These are phyloP conservation scores for Aspergillus uvarum DNA, from an alignment of 2,329 filamentous ascomycete species.

Conservation along the genomic window DNA sequence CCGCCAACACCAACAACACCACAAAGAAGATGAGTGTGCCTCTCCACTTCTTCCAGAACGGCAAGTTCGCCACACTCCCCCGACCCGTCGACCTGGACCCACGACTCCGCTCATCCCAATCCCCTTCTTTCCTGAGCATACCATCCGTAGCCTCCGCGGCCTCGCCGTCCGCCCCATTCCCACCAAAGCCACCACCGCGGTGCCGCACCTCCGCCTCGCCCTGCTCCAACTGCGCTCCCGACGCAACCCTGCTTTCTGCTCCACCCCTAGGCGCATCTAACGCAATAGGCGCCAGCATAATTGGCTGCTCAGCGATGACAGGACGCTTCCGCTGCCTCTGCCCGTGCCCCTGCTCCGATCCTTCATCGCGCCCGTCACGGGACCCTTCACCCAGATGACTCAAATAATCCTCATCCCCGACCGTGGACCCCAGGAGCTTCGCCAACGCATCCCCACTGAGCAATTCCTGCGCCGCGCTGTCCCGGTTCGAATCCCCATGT, in stretches of 20 bases:
- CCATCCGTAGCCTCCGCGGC: conserved; percentile 42
- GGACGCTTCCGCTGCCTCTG: conserved; percentile 29
- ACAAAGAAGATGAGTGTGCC: conserved; percentile 57
- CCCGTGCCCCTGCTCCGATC: conserved; percentile 20
- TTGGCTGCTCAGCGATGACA: conserved; percentile 23
- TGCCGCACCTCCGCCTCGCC: conserved; percentile 56
- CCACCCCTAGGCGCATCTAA: conserved; percentile 40
- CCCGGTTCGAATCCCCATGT: conserved; percentile 34
- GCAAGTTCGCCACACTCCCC: conserved; percentile 11
- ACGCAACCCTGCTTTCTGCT: conserved; percentile 64
- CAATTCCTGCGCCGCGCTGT: conserved; percentile 43
- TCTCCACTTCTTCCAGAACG: conserved; percentile 44
- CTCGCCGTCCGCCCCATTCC: conserved; percentile 11
- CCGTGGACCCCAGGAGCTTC: conserved; percentile 64
- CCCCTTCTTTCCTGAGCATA: conserved; percentile 50
- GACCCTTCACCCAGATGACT: conserved; percentile 38
- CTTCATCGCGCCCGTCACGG: too few species aligned
- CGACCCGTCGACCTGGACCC: conserved; percentile 19
- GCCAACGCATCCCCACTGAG: conserved; percentile 61
- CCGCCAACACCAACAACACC: conserved; percentile 55
- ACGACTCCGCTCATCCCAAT: conserved; percentile 29
- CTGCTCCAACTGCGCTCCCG: conserved; percentile 68
- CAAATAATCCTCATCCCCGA: conserved; percentile 55
- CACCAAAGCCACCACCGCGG: conserved; percentile 27
- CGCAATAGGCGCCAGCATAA: conserved; percentile 19